Conservation (phyloP, 1,139 yeast genomes). For the Taphrina deformans region DNA sequence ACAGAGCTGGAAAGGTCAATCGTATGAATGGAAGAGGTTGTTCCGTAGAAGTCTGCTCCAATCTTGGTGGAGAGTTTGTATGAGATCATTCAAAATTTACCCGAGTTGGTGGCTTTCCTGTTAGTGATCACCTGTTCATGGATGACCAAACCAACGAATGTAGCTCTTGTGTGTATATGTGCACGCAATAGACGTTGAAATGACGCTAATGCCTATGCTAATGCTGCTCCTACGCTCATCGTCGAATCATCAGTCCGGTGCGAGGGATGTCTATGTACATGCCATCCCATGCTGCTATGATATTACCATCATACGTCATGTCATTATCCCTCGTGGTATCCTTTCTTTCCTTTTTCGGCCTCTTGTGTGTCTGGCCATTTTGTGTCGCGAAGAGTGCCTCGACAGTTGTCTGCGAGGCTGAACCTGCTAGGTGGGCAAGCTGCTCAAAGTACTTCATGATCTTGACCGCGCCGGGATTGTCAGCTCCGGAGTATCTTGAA, state of each 20-base stretch:
- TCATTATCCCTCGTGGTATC: background rate
- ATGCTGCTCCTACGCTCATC: background rate
- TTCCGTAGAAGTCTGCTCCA: too few relatives aligned
- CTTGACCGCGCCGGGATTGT: slow-evolving; percentile 1
- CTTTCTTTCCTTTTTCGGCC: background rate
- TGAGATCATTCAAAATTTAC: background rate
- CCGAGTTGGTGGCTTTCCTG: background rate
- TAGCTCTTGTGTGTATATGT: too few relatives aligned
- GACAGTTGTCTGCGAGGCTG: slow-evolving; percentile 11
- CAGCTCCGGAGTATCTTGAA: slow-evolving; percentile 30
- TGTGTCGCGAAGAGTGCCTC: background rate
- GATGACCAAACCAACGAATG: background rate
- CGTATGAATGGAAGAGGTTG: too few relatives aligned
- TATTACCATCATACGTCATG: background rate
- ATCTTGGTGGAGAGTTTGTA: background rate
- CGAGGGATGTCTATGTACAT: slow-evolving; percentile 21
- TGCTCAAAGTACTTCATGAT: slow-evolving; percentile 20
- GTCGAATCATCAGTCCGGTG: background rate
- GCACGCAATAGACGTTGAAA: too few relatives aligned
- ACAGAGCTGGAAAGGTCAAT: background rate
- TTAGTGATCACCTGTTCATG: too few relatives aligned
- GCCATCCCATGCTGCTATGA: slow-evolving; percentile 28
- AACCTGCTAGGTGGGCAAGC: slow-evolving; percentile 17
- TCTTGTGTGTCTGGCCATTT: background rate
- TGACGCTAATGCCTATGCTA: background rate